These are phyloP conservation scores for Cladobotryum protrusum DNA, from an alignment of 2,329 filamentous ascomycete genomes.

Conservation along the genomic window DNA sequence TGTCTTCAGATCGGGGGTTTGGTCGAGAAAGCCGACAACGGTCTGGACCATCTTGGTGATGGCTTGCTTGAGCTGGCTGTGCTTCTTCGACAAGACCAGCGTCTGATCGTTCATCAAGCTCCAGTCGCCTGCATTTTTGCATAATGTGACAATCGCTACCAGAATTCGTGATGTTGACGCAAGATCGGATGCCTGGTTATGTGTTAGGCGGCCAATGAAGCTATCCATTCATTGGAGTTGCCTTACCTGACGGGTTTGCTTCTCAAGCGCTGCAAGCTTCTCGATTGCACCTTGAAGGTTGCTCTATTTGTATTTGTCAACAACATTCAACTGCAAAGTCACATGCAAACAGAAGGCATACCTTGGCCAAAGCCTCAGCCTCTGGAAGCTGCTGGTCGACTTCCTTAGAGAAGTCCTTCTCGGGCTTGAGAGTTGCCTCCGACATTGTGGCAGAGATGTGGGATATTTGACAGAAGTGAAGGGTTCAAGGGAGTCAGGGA, in stretches of 20 bases:
- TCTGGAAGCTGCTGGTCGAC: conserved; percentile 87
- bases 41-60: conserved; percentile 98
- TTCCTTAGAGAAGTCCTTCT: conserved; percentile 98
- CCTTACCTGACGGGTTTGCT: conserved; percentile 88
- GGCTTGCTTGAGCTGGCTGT: conserved; percentile 98
- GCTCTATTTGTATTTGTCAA: conserved; percentile 39
- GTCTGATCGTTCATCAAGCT: conserved; percentile 94
- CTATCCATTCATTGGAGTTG: conserved; percentile 8
- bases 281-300: conserved; percentile 86
- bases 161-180: conserved; percentile 88
- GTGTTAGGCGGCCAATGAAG: conserved; percentile 15
- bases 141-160: conserved; percentile 84
- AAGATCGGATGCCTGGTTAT: conserved; percentile 79
- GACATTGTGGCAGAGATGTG: conserved; percentile 54
- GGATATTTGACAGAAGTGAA: neutral
- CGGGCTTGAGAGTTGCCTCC: conserved; percentile 78
- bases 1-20: conserved; percentile 75
- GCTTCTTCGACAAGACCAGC: conserved; percentile 94
- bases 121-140: conserved; percentile 91
- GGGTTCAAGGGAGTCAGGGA: neutral
- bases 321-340: neutral
- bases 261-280: conserved; percentile 86
- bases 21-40: conserved; percentile 86
- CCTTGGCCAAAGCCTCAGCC: conserved; percentile 83
- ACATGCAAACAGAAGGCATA: conserved; percentile 36